Evolutionary conservation across 2,329 filamentous ascomycete genomes (phyloP).

Genomic region (Fusarium continuum): DNA sequence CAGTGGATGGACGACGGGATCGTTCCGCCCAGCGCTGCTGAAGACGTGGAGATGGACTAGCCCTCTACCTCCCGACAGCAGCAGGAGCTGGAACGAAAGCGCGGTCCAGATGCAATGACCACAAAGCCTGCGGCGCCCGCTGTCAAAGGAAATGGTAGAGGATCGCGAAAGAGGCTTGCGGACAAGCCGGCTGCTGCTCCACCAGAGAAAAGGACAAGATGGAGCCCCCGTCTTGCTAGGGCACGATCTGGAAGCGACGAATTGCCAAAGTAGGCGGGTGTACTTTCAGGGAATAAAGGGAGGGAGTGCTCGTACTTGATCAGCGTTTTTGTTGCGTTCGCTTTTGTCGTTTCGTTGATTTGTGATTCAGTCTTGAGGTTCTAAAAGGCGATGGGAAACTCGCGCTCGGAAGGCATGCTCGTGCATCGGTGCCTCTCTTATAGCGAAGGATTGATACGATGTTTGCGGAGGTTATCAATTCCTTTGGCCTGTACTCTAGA

Average conservation of each 20-base stretch:
- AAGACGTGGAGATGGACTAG: constrained; percentile 48
- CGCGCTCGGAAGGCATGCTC: constrained; percentile 11
- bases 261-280: background rate
- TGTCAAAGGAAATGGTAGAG: background rate
- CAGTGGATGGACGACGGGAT: constrained; percentile 63
- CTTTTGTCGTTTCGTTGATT: constrained; percentile 14
- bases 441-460: constrained; percentile 15
- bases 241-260: constrained; percentile 1
- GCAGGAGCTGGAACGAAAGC: constrained; percentile 6
- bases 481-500: constrained; percentile 41
- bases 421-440: constrained; percentile 9
- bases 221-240: constrained; percentile 2
- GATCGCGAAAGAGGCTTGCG: constrained; percentile 8
- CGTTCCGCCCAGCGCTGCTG: constrained; percentile 48
- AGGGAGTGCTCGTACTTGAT: constrained; percentile 29
- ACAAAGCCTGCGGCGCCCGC: background rate
- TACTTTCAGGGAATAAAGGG: constrained; percentile 4
- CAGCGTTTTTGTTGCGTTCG: constrained; percentile 30
- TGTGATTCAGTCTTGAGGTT: constrained; percentile 23
- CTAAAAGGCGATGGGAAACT: constrained; percentile 17
- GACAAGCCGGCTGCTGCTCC: background rate
- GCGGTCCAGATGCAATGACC: background rate
- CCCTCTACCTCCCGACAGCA: constrained; percentile 11
- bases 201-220: constrained; percentile 13
- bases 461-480: constrained; percentile 7